Percentiles rank a stretch among this genome's conserved stretches.
phyloP scores from a whole-genome alignment of 2,329 filamentous ascomycete genomes.

The Diaporthe amygdali region DNA sequence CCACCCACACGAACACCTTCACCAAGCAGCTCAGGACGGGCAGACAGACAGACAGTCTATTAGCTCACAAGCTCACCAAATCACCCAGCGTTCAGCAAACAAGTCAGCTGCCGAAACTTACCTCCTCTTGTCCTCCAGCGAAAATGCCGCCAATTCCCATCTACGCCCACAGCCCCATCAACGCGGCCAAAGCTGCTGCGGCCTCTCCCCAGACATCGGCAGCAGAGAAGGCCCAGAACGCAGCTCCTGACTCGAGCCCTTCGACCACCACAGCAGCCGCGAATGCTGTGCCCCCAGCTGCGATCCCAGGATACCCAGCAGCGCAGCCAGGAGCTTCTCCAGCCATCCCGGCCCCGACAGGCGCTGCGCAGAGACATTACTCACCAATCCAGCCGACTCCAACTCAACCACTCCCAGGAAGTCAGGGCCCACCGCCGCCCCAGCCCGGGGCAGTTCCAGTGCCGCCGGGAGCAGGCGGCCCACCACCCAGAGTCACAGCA shows the following conservation, averaged over 20 bases:
- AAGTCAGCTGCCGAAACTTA: background rate
- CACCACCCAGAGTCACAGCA: slow-evolving; percentile 27
- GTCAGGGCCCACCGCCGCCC: slow-evolving; percentile 54
- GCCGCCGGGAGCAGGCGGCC: slow-evolving; percentile 35
- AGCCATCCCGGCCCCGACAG: slow-evolving; percentile 49
- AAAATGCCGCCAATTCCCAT: slow-evolving; percentile 67
- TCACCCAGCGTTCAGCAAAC: background rate
- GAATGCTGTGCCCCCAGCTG: slow-evolving; percentile 19
- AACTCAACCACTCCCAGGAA: slow-evolving; percentile 39
- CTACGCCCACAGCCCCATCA: slow-evolving; percentile 64
- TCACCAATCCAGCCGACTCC: slow-evolving; percentile 47
- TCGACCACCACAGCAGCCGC: slow-evolving; percentile 36
- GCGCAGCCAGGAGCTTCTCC: slow-evolving; percentile 55
- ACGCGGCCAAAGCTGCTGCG: slow-evolving; percentile 57
- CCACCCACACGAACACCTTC: background rate
- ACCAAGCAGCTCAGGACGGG: background rate
- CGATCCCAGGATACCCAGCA: slow-evolving; percentile 39
- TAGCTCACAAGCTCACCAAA: background rate
- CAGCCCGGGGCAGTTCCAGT: slow-evolving; percentile 62
- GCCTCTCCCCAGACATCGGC: slow-evolving; percentile 51
- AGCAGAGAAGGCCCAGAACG: slow-evolving; percentile 30
- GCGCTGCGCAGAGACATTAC: slow-evolving; percentile 38
- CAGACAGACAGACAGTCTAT: background rate
- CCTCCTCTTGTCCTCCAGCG: slow-evolving; percentile 2
- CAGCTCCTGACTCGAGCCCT: slow-evolving; percentile 27